These are phyloP conservation scores for Fusarium odoratissimum DNA, from an alignment of 2,329 filamentous ascomycete species.

Conservation along the genomic window DNA sequence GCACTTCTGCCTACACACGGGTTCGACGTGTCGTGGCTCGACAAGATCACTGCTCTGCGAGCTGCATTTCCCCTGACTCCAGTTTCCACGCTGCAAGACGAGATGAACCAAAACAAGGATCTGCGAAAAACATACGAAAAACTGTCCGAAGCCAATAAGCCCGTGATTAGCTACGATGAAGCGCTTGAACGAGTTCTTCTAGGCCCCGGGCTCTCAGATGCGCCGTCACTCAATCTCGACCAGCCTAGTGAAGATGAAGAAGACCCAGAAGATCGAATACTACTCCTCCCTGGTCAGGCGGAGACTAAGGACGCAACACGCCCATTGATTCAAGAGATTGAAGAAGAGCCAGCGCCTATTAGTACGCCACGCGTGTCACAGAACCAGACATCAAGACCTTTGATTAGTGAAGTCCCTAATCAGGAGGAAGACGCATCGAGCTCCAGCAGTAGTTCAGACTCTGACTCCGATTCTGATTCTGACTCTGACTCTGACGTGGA, in stretches of 20 bases:
- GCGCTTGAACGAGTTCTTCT: conserved; percentile 47
- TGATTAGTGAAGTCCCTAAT: conserved; percentile 15
- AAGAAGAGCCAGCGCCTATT: conserved; percentile 13
- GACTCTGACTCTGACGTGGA: conserved; percentile 48
- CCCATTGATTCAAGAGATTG: conserved; percentile 48
- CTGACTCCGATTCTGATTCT: conserved; percentile 46
- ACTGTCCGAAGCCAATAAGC: conserved; percentile 49
- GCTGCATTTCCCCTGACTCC: conserved; percentile 58
- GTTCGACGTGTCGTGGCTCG: conserved; percentile 40
- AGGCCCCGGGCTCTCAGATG: conserved; percentile 1
- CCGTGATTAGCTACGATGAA: conserved; percentile 49
- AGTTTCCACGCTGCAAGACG: conserved; percentile 50
- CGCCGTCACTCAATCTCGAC: not conserved
- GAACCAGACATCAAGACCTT: not conserved
- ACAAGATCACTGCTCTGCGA: conserved; percentile 52
- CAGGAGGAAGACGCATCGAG: conserved; percentile 29
- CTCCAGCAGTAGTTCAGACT: conserved; percentile 42
- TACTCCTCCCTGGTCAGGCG: conserved; percentile 15
- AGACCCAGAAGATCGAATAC: conserved; percentile 8
- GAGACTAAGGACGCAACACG: conserved; percentile 19
- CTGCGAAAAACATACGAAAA: conserved; percentile 53
- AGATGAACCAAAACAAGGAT: conserved; percentile 52
- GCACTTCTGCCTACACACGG: not conserved
- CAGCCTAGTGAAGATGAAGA: conserved; percentile 8
- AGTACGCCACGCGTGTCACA: not conserved